Percentiles rank a stretch among this genome's conserved stretches.
Evolutionary conservation across 1,284 basidiomycete genomes (phyloP).

Genomic region (Leccinum subrobustum): DNA sequence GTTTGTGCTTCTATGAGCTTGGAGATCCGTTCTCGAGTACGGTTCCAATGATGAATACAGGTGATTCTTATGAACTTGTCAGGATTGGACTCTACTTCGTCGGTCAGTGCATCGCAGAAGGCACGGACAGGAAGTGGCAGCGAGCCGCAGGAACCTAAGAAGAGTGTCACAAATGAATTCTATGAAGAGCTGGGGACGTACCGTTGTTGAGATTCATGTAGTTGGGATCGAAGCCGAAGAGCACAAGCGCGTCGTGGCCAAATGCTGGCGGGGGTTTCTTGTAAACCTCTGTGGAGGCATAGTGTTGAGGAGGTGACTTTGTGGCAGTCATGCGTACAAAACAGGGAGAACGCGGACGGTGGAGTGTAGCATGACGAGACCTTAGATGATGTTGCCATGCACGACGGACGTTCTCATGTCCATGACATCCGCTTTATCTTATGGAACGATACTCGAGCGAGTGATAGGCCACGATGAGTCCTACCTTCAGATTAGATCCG

Average conservation of each 20-base stretch:
- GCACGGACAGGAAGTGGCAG: conserved; percentile 59
- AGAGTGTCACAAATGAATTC: neutral
- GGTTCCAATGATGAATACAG: conserved; percentile 34
- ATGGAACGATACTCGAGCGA: conserved; percentile 73
- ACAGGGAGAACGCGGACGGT: neutral
- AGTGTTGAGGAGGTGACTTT: neutral
- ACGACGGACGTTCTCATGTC: neutral
- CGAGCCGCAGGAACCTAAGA: conserved; percentile 67
- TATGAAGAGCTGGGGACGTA: conserved; percentile 22
- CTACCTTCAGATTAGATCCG: conserved; percentile 56
- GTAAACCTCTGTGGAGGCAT: conserved; percentile 16
- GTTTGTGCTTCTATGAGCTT: conserved; percentile 42
- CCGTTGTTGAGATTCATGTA: conserved; percentile 71
- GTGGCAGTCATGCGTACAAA: neutral
- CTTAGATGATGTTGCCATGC: neutral
- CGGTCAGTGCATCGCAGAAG: conserved; percentile 44
- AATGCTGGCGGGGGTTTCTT: conserved; percentile 42
- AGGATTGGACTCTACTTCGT: conserved; percentile 56
- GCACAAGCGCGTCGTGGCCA: conserved; percentile 49
- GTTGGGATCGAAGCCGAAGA: conserved; percentile 52
- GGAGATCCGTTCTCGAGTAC: conserved; percentile 51
- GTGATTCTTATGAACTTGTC: conserved; percentile 59
- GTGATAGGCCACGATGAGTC: conserved; percentile 61
- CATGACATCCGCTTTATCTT: conserved; percentile 71
- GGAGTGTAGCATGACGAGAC: neutral